Conservation (phyloP, 1,284 basidiomycete genomes). For the Malassezia slooffiae region DNA sequence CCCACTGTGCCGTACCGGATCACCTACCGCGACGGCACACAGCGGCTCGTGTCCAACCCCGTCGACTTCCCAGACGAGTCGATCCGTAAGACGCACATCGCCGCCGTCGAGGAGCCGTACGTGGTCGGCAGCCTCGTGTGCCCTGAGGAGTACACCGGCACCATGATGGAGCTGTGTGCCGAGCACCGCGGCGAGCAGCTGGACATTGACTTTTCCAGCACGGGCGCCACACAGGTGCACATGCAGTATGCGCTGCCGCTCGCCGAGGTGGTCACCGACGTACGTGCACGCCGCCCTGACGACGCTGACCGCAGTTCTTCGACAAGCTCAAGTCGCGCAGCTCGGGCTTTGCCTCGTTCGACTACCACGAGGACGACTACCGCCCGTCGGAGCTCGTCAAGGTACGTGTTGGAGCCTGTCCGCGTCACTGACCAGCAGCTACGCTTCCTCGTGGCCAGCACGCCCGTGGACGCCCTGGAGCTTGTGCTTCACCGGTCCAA, state of each 20-base stretch:
- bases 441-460: constrained; percentile 30
- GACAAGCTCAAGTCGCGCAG: constrained; percentile 45
- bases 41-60: constrained; percentile 32
- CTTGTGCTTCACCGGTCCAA: constrained; percentile 40
- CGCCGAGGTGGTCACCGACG: constrained; percentile 41
- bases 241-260: constrained; percentile 40
- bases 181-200: constrained; percentile 43
- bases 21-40: constrained; percentile 23
- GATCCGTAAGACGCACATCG: constrained; percentile 24
- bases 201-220: constrained; percentile 19
- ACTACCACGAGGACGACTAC: constrained; percentile 37
- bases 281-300: constrained; percentile 4
- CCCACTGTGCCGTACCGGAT: constrained; percentile 42
- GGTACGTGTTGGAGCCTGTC: constrained; percentile 15
- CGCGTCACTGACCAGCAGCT: too few relatives aligned
- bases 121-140: constrained; percentile 35
- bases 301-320: constrained; percentile 25
- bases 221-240: constrained; percentile 19
- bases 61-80: constrained; percentile 39
- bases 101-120: constrained; percentile 33
- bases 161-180: constrained; percentile 44
- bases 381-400: constrained; percentile 35
- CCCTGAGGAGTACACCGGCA: constrained; percentile 42
- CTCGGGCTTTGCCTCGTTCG: constrained; percentile 42
- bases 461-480: constrained; percentile 37